A percentile compares a stretch with the other conserved stretches of the same genome.
Evolutionary conservation across 495 filamentous ascomycete species (phyloP).

Genomic region (Xylaria intraflava): DNA sequence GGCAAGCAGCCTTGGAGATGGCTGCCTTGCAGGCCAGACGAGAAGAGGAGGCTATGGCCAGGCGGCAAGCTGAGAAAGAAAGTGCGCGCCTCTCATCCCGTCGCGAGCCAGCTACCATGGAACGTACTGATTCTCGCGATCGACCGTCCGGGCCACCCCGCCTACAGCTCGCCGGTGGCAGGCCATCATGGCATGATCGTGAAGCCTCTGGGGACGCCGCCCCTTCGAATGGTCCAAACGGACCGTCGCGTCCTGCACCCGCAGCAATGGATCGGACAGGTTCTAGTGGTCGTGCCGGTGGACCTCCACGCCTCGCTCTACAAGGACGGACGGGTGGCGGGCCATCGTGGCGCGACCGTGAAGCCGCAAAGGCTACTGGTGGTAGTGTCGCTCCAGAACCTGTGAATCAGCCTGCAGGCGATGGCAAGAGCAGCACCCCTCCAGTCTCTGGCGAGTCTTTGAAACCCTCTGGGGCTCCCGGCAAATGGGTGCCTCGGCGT

Average conservation of each 20-base stretch:
- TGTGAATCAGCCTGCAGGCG: constrained; percentile 8
- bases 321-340: constrained; percentile 50
- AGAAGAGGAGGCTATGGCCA: constrained; percentile 50
- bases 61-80: constrained; percentile 44
- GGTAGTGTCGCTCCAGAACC: constrained; percentile 13
- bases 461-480: constrained; percentile 37
- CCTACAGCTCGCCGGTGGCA: constrained; percentile 20
- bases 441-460: constrained; percentile 29
- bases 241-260: constrained; percentile 4
- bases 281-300: constrained; percentile 48
- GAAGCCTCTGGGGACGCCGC: constrained; percentile 21
- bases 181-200: constrained; percentile 39
- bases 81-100: constrained; percentile 21
- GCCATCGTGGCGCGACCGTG: constrained; percentile 77
- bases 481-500: constrained; percentile 39
- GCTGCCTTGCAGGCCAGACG: constrained; percentile 44
- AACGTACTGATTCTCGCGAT: constrained; percentile 32
- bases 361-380: constrained; percentile 56
- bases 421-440: constrained; percentile 17
- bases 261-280: constrained; percentile 41
- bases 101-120: constrained; percentile 29
- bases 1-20: constrained; percentile 51
- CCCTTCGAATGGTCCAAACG: constrained; percentile 2
- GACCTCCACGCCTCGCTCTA: constrained; percentile 63
- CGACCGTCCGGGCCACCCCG: constrained; percentile 27